Percentiles rank a stretch among this genome's conserved stretches.
phyloP scores from a whole-genome alignment of 2,329 filamentous ascomycete genomes.

The Apiospora kogelbergensis region DNA sequence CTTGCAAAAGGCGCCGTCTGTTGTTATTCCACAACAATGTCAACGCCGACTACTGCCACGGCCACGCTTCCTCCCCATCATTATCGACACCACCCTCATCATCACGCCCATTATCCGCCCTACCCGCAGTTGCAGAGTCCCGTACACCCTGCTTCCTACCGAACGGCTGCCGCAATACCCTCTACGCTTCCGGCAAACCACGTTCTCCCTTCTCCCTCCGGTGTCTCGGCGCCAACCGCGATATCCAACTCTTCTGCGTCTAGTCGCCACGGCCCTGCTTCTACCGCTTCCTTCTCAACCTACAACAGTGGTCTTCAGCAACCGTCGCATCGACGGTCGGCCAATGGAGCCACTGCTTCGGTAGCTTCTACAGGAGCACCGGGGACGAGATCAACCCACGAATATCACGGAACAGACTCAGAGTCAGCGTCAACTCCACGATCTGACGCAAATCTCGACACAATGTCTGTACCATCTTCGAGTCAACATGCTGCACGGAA shows the following conservation, averaged over 20 bases:
- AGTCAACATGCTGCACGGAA: conserved; percentile 42
- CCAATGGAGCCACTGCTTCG: conserved; percentile 39
- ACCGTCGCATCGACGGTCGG: conserved; percentile 15
- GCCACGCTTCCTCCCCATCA: conserved; percentile 70
- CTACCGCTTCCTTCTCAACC: conserved; percentile 33
- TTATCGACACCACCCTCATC: conserved; percentile 58
- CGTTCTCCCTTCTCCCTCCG: conserved; percentile 39
- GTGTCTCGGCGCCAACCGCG: conserved; percentile 34
- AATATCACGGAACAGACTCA: conserved; percentile 32
- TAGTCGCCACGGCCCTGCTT: conserved; percentile 26
- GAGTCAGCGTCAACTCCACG: conserved; percentile 27
- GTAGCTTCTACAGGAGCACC: conserved; percentile 30
- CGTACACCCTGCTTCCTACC: conserved; percentile 45
- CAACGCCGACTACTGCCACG: conserved; percentile 77
- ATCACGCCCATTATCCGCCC: conserved; percentile 45
- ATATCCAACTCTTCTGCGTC: conserved; percentile 22
- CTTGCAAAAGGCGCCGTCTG: conserved; percentile 7
- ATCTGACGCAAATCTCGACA: conserved; percentile 31
- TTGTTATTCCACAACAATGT: conserved; percentile 54
- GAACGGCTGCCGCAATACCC: conserved; percentile 30
- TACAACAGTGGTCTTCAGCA: conserved; percentile 24
- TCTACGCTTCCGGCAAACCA: conserved; percentile 28
- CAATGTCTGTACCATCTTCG: conserved; percentile 36
- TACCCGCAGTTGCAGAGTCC: conserved; percentile 26
- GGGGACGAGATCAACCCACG: conserved; percentile 17